A percentile compares a stretch with the other conserved stretches of the same genome.
phyloP scores from a whole-genome alignment of 441 rosid genomes.

The Pelargonium australe region DNA sequence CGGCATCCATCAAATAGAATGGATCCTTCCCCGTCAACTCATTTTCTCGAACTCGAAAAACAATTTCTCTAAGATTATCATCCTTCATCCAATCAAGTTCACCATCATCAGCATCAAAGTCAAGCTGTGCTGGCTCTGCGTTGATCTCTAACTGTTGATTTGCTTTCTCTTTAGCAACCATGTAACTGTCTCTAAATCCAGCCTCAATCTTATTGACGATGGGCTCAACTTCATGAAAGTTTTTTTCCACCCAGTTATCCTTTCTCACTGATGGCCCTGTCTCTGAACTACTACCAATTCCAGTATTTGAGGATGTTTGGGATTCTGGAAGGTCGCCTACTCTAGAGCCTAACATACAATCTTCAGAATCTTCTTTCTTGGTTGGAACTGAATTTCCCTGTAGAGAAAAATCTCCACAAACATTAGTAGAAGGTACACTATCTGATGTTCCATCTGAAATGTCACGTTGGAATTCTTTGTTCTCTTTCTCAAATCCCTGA shows the following conservation, averaged over 20 bases:
- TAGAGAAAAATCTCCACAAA: too few species aligned
- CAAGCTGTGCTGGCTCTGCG: slow-evolving; percentile 39
- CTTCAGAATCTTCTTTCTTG: slow-evolving; percentile 23
- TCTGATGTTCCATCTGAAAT: too few species aligned
- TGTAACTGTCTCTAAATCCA: slow-evolving; percentile 69
- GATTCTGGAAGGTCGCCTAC: slow-evolving; percentile 22
- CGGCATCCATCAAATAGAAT: slow-evolving; percentile 61
- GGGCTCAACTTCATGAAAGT: slow-evolving; percentile 67
- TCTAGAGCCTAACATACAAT: slow-evolving; percentile 23
- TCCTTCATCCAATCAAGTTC: slow-evolving; percentile 92
- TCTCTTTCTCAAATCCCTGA: slow-evolving; percentile 21
- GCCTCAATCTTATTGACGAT: slow-evolving; percentile 52
- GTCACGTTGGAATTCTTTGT: slow-evolving; percentile 17
- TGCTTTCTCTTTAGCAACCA: slow-evolving; percentile 56
- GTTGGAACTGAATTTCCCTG: slow-evolving; percentile 2
- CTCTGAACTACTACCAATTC: slow-evolving; percentile 23
- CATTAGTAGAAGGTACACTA: too few species aligned
- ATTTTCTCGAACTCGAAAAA: slow-evolving; percentile 82
- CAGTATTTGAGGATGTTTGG: slow-evolving; percentile 17
- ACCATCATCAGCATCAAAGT: slow-evolving; percentile 37
- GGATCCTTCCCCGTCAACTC: slow-evolving; percentile 84
- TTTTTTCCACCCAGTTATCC: slow-evolving; percentile 62
- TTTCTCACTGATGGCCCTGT: slow-evolving; percentile 23
- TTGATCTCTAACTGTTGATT: slow-evolving; percentile 27
- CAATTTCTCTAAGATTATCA: slow-evolving; percentile 66